These are phyloP conservation scores for Lanzia echinophila DNA, from an alignment of 2,329 filamentous ascomycete species.

Conservation along the genomic window DNA sequence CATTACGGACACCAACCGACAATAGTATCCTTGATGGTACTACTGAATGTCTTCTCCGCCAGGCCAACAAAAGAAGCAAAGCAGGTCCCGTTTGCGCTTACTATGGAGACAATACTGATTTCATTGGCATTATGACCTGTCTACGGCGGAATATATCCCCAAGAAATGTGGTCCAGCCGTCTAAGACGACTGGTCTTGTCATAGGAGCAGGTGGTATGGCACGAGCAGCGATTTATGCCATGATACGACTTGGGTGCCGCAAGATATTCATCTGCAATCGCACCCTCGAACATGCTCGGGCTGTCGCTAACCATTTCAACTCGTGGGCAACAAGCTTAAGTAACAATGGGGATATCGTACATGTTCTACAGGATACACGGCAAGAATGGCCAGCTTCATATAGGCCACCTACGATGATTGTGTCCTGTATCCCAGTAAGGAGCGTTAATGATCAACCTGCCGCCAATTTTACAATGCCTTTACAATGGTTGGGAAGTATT, in stretches of 20 bases:
- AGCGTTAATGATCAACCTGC: constrained; percentile 56
- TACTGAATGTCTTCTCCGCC: constrained; percentile 29
- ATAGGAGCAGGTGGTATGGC: constrained; percentile 71
- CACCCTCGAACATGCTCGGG: constrained; percentile 56
- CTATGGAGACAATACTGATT: constrained; percentile 76
- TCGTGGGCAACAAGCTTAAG: constrained; percentile 31
- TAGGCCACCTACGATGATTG: constrained; percentile 63
- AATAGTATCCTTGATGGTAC: constrained; percentile 44
- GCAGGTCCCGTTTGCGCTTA: constrained; percentile 61
- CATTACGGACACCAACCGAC: constrained; percentile 43
- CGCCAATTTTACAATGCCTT: constrained; percentile 63
- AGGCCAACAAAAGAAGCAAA: constrained; percentile 49
- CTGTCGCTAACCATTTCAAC: constrained; percentile 65
- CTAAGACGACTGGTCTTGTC: constrained; percentile 43
- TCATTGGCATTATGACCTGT: constrained; percentile 71
- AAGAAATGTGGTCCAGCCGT: constrained; percentile 55
- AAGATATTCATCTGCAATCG: constrained; percentile 72
- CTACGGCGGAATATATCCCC: constrained; percentile 67
- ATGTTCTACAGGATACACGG: constrained; percentile 49
- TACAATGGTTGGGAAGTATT: constrained; percentile 62
- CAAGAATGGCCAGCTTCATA: constrained; percentile 59
- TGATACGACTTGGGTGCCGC: constrained; percentile 69
- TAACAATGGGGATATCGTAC: constrained; percentile 25
- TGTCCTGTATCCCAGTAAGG: constrained; percentile 70
- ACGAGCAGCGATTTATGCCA: constrained; percentile 68